Evolutionary conservation across 257 asterid species (phyloP).

Genomic region (Nemophila menziesii): DNA sequence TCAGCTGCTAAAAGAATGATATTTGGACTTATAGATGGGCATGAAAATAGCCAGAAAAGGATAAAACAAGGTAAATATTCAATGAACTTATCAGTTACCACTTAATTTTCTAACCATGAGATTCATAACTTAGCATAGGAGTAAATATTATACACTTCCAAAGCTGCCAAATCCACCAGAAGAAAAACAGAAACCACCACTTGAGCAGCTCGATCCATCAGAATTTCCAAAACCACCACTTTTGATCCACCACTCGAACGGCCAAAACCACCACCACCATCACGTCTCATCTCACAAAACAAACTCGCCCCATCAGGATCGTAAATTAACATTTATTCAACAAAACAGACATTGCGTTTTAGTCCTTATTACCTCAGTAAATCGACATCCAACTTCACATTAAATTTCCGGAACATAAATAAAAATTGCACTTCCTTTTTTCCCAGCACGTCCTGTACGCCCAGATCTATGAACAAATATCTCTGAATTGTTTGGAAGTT

Average conservation of each 20-base stretch:
- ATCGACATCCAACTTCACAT: conserved; percentile 81
- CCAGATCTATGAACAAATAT: conserved; percentile 93
- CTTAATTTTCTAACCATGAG: no score
- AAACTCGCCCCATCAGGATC: not conserved
- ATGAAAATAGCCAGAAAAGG: no score
- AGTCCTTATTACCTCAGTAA: conserved; percentile 39
- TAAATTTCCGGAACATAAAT: conserved; percentile 62
- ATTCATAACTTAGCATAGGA: no score
- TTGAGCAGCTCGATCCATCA: conserved; percentile 32
- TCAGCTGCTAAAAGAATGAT: no score
- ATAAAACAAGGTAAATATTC: no score
- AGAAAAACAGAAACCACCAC: conserved; percentile 48
- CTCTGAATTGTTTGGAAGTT: conserved; percentile 80
- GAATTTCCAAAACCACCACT: no score
- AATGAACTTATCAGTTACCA: no score
- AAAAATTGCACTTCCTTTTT: conserved; percentile 79
- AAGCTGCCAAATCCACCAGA: conserved; percentile 41
- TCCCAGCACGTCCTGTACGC: conserved; percentile 99
- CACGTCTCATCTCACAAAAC: not conserved
- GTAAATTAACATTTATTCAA: not conserved
- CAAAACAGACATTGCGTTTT: not conserved
- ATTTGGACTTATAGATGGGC: no score
- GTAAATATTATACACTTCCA: conserved; percentile 18
- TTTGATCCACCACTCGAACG: no score
- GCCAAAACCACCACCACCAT: no score